Evolutionary conservation across 768 basidiomycete species (phyloP).

Genomic region (Fistulinella prunicolor): DNA sequence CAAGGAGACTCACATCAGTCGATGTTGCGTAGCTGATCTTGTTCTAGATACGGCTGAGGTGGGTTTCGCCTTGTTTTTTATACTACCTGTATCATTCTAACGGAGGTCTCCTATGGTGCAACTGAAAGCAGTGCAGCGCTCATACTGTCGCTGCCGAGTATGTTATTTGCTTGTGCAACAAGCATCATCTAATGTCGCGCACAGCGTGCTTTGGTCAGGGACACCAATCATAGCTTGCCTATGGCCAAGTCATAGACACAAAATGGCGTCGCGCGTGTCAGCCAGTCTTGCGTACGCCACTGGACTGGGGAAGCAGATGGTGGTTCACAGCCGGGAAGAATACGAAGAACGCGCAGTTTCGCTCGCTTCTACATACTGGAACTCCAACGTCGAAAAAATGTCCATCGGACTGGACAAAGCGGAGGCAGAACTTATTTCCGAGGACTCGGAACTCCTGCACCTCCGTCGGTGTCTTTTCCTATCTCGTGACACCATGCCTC

Average conservation of each 20-base stretch:
- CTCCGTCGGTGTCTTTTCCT: slow-evolving; percentile 43
- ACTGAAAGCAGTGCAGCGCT: slow-evolving; percentile 43
- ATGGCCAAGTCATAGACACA: slow-evolving; percentile 43
- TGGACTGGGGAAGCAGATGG: slow-evolving; percentile 46
- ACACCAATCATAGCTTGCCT: slow-evolving; percentile 48
- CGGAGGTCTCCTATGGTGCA: background rate
- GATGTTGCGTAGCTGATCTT: slow-evolving; percentile 47
- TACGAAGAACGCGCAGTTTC: slow-evolving; percentile 46
- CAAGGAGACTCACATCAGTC: slow-evolving; percentile 45
- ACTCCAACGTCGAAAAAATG: slow-evolving; percentile 8
- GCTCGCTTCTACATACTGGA: slow-evolving; percentile 33
- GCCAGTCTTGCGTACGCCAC: slow-evolving; percentile 48
- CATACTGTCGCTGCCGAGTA: slow-evolving; percentile 52
- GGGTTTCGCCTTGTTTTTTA: background rate
- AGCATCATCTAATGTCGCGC: background rate
- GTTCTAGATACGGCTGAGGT: slow-evolving; percentile 54
- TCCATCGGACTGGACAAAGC: slow-evolving; percentile 1
- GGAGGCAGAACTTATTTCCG: background rate
- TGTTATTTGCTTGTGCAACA: slow-evolving; percentile 11
- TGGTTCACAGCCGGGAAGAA: slow-evolving; percentile 40
- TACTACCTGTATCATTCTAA: background rate
- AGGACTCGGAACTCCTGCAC: slow-evolving; percentile 35
- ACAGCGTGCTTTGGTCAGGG: slow-evolving; percentile 49
- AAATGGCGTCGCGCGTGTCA: slow-evolving; percentile 51
- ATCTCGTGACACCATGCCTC: slow-evolving; percentile 38